Evolutionary conservation across 176 grass and related monocot species (phyloP).

Genomic region (Avena eriantha): DNA sequence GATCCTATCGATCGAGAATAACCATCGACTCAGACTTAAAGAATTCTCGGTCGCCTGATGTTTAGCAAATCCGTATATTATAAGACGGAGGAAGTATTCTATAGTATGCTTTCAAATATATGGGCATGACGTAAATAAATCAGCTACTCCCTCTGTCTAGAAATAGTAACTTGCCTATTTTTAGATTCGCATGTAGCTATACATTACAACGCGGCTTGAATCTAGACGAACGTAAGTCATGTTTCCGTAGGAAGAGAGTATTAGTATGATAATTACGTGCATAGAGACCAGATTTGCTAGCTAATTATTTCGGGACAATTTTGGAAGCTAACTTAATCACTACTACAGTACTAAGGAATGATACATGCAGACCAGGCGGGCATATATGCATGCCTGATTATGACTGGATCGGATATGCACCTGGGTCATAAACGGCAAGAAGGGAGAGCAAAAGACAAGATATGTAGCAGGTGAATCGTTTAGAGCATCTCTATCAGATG

Average conservation of each 20-base stretch:
- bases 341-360: background rate
- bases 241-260: too few relatives aligned
- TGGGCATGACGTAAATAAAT: background rate
- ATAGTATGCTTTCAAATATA: background rate
- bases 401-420: background rate
- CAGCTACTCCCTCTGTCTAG: too few relatives aligned
- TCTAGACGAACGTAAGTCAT: too few relatives aligned
- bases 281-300: background rate
- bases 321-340: background rate
- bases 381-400: background rate
- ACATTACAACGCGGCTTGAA: too few relatives aligned
- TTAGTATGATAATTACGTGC: background rate
- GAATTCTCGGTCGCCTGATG: too few relatives aligned
- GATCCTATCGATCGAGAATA: too few relatives aligned
- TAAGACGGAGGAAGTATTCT: too few relatives aligned
- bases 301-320: background rate
- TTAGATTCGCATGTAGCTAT: too few relatives aligned
- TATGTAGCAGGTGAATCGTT: background rate
- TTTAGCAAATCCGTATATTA: too few relatives aligned
- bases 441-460: background rate
- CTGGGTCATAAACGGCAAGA: conserved; percentile 11
- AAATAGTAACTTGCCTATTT: too few relatives aligned
- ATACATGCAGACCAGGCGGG: background rate
- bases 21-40: too few relatives aligned
- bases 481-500: too few relatives aligned